Evolutionary conservation across 2,329 filamentous ascomycete genomes (phyloP), one percentile per base, ranked within the genome.

Genomic region (Diplodia intermedia): DNA sequence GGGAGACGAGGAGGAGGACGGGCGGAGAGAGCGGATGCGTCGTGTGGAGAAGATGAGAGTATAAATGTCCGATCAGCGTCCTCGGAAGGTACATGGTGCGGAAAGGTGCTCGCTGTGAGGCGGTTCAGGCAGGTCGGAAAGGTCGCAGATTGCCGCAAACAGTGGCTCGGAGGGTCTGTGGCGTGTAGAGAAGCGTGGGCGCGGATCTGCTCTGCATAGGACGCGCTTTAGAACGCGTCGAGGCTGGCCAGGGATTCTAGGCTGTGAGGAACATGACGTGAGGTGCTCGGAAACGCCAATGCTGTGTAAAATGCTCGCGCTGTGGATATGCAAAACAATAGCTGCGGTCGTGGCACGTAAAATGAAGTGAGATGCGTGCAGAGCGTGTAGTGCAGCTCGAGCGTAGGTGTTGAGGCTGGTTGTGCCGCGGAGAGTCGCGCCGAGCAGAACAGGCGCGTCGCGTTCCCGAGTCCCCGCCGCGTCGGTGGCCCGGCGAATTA

Each of bases 21-120:
- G 94, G 94, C 49, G 94, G 91, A 20, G 93, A 95, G 63, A 94
- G 88, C n/a, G 94, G 91, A 77, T 97, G 92, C 72, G 94, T 90
- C 54, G 91, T 91, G 79, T 88, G 88, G 79, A 96, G 89, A 68
- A 99, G 91, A 80, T 97, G 91, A 69, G 88, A 87, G 84, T 99
- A 99, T 74, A 98, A 89, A 74, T 94, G 94, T 61, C 93, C 92
- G 77, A 98, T 91, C 71, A 97, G 86, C 71, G 88, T 87, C 72
- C 95, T 92, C 76, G 94, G 95, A 71, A 99, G 90, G 89, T 97
- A 97, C 95, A 99, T 99, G 68, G 54, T 68, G 60, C 18, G 20
- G 8, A 20, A n/a, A 20, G 7, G 47, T 43, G 56, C 56, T 23
- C 18, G 40, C 8, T 52, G 18, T 52, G 60, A 52, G 31, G 29